Evolutionary conservation across 179 eudicot species (phyloP).

Genomic region (Silene noctiflora): DNA sequence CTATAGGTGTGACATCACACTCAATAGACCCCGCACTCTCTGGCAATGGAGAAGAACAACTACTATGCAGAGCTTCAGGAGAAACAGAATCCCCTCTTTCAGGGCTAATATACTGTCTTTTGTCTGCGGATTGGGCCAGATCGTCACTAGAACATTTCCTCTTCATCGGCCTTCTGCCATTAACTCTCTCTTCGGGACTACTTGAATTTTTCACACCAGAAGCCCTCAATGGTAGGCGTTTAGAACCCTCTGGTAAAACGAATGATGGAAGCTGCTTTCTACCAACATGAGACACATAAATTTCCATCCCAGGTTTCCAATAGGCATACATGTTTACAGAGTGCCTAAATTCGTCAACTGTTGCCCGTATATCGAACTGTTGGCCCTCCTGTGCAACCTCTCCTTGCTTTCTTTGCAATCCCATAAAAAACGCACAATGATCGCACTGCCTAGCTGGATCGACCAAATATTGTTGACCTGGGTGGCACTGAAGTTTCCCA

Average conservation of each 20-base stretch:
- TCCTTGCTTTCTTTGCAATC: constrained; percentile 74
- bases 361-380: constrained; percentile 75
- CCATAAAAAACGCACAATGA: constrained; percentile 76
- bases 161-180: constrained; percentile 33
- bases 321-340: constrained; percentile 54
- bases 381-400: constrained; percentile 72
- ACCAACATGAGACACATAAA: constrained; percentile 75
- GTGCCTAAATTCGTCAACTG: constrained; percentile 72
- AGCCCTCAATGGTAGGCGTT: constrained; percentile 37
- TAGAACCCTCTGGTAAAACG: constrained; percentile 65
- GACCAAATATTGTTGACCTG: constrained; percentile 56
- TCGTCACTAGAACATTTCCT: constrained; percentile 39
- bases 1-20: constrained; percentile 6
- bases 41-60: constrained; percentile 23
- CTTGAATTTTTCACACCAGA: constrained; percentile 25
- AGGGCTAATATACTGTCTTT: constrained; percentile 35
- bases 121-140: constrained; percentile 24
- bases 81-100: constrained; percentile 38
- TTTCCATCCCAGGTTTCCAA: constrained; percentile 94
- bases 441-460: constrained; percentile 57
- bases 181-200: constrained; percentile 26
- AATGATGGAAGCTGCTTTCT: constrained; percentile 69
- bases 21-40: constrained; percentile 26
- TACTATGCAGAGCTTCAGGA: constrained; percentile 36
- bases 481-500: constrained; percentile 85